Evolutionary conservation across 345 rosid genomes (phyloP).

Genomic region (Citrus hindsii): DNA sequence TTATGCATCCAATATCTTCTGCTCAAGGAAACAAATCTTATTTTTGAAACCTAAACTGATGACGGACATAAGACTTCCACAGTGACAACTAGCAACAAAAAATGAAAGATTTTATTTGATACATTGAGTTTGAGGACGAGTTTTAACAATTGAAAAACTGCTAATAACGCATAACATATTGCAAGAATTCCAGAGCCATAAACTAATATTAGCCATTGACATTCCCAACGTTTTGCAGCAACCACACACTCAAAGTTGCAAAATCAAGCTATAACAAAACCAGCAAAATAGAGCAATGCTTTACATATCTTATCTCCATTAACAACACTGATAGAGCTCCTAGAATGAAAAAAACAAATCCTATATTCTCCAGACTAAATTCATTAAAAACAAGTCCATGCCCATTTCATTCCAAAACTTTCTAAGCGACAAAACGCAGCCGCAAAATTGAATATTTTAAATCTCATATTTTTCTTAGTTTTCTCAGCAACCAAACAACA

Average conservation of each 20-base stretch:
- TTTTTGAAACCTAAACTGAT: background rate
- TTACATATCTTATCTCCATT: background rate
- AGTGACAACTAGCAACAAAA: background rate
- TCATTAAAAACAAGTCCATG: background rate
- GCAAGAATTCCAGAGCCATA: background rate
- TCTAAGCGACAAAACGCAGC: background rate
- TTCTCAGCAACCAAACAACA: conserved; percentile 10
- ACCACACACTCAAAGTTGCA: background rate
- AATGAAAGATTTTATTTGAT: background rate
- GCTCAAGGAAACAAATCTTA: background rate
- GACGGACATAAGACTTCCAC: background rate
- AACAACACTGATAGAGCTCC: background rate
- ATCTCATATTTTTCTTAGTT: background rate
- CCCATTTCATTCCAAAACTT: background rate
- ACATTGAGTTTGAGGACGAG: background rate
- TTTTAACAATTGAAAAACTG: background rate
- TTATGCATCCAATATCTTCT: background rate
- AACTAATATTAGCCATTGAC: background rate
- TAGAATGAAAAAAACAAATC: conserved; percentile 2
- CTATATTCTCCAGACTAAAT: background rate
- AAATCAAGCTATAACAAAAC: background rate
- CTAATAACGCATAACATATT: background rate
- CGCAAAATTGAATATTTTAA: conserved; percentile 3
- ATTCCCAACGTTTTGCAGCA: background rate
- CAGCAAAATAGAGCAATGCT: background rate